phyloP scores from a whole-genome alignment of 2,329 filamentous ascomycete genomes.

The Ceratocystis cubensis region DNA sequence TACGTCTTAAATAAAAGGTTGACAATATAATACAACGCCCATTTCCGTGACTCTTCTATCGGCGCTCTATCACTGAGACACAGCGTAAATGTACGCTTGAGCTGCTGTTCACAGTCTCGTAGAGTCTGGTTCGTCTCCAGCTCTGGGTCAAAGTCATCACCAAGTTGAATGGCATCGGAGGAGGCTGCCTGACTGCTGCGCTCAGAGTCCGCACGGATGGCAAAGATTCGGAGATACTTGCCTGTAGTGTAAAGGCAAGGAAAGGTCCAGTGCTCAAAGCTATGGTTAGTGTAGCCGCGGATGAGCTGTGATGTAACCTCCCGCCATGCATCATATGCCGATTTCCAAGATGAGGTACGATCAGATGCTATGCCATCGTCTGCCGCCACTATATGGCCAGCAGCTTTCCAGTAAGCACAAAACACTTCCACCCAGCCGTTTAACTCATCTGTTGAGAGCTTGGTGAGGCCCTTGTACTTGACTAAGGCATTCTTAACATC shows the following conservation, averaged over 20 bases:
- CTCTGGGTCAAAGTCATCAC: slow-evolving; percentile 68
- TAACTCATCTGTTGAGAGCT: slow-evolving; percentile 53
- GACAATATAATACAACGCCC: slow-evolving; percentile 90
- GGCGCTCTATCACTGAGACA: slow-evolving; percentile 80
- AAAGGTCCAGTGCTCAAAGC: slow-evolving; percentile 82
- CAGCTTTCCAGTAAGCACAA: slow-evolving; percentile 68
- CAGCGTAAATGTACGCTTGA: slow-evolving; percentile 84
- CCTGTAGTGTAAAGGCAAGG: slow-evolving; percentile 80
- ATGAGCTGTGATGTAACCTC: slow-evolving; percentile 66
- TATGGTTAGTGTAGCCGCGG: slow-evolving; percentile 63
- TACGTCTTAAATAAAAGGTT: slow-evolving; percentile 97
- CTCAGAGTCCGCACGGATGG: slow-evolving; percentile 78
- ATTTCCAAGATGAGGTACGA: slow-evolving; percentile 44
- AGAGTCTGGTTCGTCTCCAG: slow-evolving; percentile 69
- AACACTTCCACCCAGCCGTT: slow-evolving; percentile 83
- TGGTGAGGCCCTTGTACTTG: slow-evolving; percentile 43
- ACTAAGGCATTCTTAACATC: slow-evolving; percentile 63
- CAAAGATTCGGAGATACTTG: slow-evolving; percentile 75
- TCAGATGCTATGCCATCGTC: slow-evolving; percentile 38
- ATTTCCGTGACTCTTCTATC: slow-evolving; percentile 84
- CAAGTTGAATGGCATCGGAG: slow-evolving; percentile 38
- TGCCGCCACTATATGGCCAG: slow-evolving; percentile 57
- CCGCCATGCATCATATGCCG: slow-evolving; percentile 80
- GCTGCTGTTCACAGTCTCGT: slow-evolving; percentile 77
- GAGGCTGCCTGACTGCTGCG: slow-evolving; percentile 31